A percentile compares a stretch with the other conserved stretches of the same genome.
These are phyloP conservation scores for Dissoconium aciculare DNA, from an alignment of 2,329 filamentous ascomycete species.

Conservation along the genomic window DNA sequence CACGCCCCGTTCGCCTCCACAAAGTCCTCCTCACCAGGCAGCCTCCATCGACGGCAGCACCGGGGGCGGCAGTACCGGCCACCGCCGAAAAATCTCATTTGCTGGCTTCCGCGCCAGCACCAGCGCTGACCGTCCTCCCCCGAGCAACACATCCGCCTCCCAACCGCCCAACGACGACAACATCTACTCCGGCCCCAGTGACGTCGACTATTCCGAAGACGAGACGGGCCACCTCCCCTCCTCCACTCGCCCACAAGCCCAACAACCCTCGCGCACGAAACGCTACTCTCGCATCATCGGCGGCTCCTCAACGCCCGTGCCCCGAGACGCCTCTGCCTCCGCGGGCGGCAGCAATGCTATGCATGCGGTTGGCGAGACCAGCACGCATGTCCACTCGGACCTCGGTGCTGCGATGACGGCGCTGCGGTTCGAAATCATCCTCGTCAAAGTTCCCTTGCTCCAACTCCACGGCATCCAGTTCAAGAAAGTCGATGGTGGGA, in stretches of 20 bases:
- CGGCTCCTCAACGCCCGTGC: constrained; percentile 38
- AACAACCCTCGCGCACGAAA: constrained; percentile 28
- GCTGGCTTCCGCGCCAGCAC: constrained; percentile 47
- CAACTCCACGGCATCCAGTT: constrained; percentile 93
- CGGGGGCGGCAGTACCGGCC: constrained; percentile 41
- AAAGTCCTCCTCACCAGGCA: constrained; percentile 36
- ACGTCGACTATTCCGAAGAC: background rate
- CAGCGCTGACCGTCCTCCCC: background rate
- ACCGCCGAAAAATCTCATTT: constrained; percentile 72
- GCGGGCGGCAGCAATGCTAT: constrained; percentile 27
- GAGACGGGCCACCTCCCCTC: background rate
- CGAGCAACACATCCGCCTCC: constrained; percentile 47
- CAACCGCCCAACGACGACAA: constrained; percentile 33
- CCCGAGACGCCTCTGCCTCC: constrained; percentile 15
- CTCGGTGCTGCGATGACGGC: constrained; percentile 62
- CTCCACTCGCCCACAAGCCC: background rate
- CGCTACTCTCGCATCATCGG: constrained; percentile 34
- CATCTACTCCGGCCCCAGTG: background rate
- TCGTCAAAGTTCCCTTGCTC: constrained; percentile 91
- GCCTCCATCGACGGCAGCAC: constrained; percentile 25
- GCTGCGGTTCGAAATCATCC: constrained; percentile 85
- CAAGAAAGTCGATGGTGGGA: constrained; percentile 88
- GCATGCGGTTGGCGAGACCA: constrained; percentile 67
- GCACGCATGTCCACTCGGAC: constrained; percentile 81
- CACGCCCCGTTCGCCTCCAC: constrained; percentile 6